A percentile compares a stretch with the other conserved stretches of the same genome.
Conservation (phyloP, 768 basidiomycete species). For the Rhodosporidiobolus sp. region DNA sequence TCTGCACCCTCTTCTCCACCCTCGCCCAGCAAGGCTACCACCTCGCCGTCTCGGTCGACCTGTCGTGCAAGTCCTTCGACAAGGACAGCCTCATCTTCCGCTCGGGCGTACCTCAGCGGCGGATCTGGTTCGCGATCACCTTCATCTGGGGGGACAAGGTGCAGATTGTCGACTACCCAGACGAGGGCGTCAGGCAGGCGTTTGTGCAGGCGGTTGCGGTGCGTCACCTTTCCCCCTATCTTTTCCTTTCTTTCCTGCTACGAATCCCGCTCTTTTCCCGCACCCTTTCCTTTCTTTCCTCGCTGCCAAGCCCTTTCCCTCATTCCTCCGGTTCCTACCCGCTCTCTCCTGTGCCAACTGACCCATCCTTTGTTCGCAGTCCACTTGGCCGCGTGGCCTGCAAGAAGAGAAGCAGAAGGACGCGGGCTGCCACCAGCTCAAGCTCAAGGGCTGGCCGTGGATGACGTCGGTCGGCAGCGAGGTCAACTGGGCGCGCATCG, state of each 20-base stretch:
- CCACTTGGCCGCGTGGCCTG: not conserved
- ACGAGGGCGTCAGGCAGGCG: not conserved
- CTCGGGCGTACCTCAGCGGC: not conserved
- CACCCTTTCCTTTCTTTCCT: too few relatives aligned
- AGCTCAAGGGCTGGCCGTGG: not conserved
- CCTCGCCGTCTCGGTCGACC: not conserved
- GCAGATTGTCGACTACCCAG: not conserved
- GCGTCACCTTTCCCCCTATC: not conserved
- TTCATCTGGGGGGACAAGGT: not conserved
- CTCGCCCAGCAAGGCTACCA: not conserved
- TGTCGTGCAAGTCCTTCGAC: not conserved
- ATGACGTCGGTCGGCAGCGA: not conserved
- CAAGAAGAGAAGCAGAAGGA: not conserved
- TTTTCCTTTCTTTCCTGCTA: not conserved
- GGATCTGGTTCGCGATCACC: not conserved
- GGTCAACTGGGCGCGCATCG: not conserved
- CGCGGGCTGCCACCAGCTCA: not conserved
- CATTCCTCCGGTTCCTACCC: too few relatives aligned
- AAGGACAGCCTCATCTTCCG: constrained; percentile 2
- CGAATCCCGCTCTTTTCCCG: too few relatives aligned
- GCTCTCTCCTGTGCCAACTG: too few relatives aligned
- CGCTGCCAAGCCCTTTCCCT: too few relatives aligned
- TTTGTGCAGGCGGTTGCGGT: not conserved
- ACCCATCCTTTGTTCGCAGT: not conserved
- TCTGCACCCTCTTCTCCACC: not conserved